Evolutionary conservation across 805 yeast genomes (phyloP), one percentile per base, ranked within the genome.

Genomic region (Yamadazyma sp.): DNA sequence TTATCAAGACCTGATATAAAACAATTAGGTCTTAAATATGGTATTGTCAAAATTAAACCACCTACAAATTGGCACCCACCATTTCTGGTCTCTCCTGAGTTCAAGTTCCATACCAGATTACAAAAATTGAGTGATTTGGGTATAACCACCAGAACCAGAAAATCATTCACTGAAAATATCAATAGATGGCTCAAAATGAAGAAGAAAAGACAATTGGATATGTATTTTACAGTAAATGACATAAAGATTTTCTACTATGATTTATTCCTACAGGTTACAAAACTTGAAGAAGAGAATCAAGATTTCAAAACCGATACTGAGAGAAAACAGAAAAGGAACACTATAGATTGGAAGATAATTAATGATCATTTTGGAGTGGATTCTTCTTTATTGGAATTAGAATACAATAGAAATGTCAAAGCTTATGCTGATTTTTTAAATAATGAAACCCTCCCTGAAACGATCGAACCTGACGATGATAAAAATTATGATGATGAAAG

Each of bases 61-160:
- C 82, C 82, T 0, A 36, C 43, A 12, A 56, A 49, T n/a, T 76
- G 80, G 80, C 52, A 51, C 30, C 80, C 82, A 0, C 76, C 76
- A 0, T 70, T 82, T 43, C 68, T 78, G 36, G 60, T 83, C 14
- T 68, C 82, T 31, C 62, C 65, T 30, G 48, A 60, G 5, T 83
- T 84, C 56, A 68, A 58, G 31, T 84, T 85, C 50, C 80, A 76
- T 42, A 82, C 87, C 7, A 57, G 94, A 36, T 52, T 80, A n/a
- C 93, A 84, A 52, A 73, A 69, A 30, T 50, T 85, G 35, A 73
- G 76, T 47, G 86, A 82, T 51, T 59, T 85, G 49, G 79, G 81
- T 17, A 53, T 85, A 12, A 53, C 72, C 6, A 80, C 80, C 38
- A 63, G 94, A 42, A 75, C 82, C 22, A 62, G 89, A 30, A 61